A percentile compares a stretch with the other conserved stretches of the same genome.
Evolutionary conservation across 345 rosid species (phyloP).

Genomic region (Ricinus communis): DNA sequence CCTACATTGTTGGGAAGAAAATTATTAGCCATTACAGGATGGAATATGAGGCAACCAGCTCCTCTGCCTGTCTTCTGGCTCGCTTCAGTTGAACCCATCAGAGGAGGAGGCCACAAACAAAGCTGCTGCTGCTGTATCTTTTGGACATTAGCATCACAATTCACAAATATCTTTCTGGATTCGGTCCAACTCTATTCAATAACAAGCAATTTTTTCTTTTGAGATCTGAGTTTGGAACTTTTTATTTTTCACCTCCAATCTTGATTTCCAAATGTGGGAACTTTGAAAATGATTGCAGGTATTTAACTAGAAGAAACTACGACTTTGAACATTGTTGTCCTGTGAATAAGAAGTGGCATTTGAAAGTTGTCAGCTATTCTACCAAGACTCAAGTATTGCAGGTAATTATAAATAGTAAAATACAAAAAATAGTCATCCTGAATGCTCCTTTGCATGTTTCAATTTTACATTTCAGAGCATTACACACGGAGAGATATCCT

Average conservation of each 20-base stretch:
- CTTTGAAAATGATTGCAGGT: not conserved
- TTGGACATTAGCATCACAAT: not conserved
- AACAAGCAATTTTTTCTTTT: not conserved
- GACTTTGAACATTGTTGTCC: not conserved
- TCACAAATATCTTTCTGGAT: not conserved
- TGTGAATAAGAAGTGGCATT: not conserved
- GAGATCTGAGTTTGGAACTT: too few species aligned
- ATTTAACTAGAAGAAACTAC: not conserved
- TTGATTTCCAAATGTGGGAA: not conserved
- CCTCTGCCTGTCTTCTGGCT: not conserved
- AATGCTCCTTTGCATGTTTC: too few species aligned
- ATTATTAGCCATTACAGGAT: not conserved
- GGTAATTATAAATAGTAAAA: too few species aligned
- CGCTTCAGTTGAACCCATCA: not conserved
- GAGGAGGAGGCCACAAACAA: not conserved
- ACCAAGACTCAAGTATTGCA: too few species aligned
- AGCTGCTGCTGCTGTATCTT: not conserved
- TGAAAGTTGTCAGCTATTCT: not conserved
- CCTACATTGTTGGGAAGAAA: constrained; percentile 19
- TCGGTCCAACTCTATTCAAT: not conserved
- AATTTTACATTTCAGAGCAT: too few species aligned
- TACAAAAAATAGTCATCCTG: not conserved
- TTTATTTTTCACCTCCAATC: not conserved
- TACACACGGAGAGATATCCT: too few species aligned
- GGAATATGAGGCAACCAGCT: not conserved